These are phyloP conservation scores for Blastocystis hominis DNA, from an alignment of 352 stramenopile species.

Conservation along the genomic window DNA sequence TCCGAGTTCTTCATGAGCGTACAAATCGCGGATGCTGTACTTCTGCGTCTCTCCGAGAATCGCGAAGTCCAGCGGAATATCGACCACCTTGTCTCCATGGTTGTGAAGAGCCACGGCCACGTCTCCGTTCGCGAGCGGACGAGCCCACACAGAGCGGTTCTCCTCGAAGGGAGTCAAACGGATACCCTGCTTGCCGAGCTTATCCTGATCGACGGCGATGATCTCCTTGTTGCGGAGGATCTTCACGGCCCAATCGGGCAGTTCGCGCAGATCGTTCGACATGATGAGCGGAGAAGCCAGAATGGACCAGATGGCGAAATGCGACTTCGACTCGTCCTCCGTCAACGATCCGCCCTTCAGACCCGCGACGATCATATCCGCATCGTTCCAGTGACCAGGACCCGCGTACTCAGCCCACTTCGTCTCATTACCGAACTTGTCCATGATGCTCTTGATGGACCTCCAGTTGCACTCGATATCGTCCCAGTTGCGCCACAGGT, in stretches of 20 bases:
- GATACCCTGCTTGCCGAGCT: conserved; percentile 59
- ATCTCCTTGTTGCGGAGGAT: conserved; percentile 63
- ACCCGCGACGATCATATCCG: conserved; percentile 61
- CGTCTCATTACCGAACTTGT: conserved; percentile 60
- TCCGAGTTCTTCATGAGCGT: conserved; percentile 56
- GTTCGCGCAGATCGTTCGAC: conserved; percentile 61
- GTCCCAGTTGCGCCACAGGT: conserved; percentile 63
- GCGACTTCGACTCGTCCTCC: conserved; percentile 59
- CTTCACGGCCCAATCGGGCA: conserved; percentile 58
- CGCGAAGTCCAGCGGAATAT: conserved; percentile 53
- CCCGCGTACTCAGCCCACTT: conserved; percentile 58
- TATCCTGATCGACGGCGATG: conserved; percentile 63
- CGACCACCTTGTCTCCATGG: background rate
- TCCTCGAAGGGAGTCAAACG: conserved; percentile 30
- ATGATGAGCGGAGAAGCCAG: conserved; percentile 62
- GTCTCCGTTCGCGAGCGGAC: conserved; percentile 53
- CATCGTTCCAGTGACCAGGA: conserved; percentile 62
- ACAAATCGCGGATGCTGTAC: conserved; percentile 49
- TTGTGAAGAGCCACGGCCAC: conserved; percentile 58
- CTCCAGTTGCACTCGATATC: conserved; percentile 63
- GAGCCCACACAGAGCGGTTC: conserved; percentile 11
- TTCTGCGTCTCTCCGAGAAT: conserved; percentile 16
- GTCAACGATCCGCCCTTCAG: conserved; percentile 59
- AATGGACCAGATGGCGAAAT: conserved; percentile 63
- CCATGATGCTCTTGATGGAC: conserved; percentile 60